Base-by-base conservation (phyloP, 352 stramenopile species). In the Phytophthora ohioensis region DNA sequence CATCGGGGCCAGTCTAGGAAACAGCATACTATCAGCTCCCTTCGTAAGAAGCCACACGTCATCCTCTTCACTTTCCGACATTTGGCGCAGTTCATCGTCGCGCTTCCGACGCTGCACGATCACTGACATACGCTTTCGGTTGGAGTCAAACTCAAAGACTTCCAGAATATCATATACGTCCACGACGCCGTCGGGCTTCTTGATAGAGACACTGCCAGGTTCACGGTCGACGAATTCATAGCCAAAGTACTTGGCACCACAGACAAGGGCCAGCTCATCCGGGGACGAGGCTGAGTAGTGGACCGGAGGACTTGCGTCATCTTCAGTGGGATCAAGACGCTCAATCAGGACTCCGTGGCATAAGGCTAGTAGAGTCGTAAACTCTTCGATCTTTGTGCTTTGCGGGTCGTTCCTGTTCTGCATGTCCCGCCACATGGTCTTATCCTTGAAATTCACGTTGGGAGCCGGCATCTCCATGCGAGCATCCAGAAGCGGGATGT, bases 261-360 rank as follows among this genome's bases (percentile, higher is more conserved):
- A 91, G 2, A 97, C 90, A 53, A 97, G 79, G 5, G 90, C 90
- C 39, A 94, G 85, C 47, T 96, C 90, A 76, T 95, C 89, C 0
- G 90, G 88, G 8, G 91, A 98, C 32, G 95, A 97, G 2, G 95
- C 93, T 2, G 95, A 97, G 59, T 97, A 98, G 27, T 82, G 66
- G 39, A 91, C 79, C 8, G 60, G 34, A 52, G 57, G 64, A 36
- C 31, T 71, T 0, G 53, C 5, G 41, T 77, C 63, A 12, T 78
- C 63, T 63, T 81, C 76, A 13, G 57, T 73, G 34, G 65, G 60
- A 13, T 81, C 73, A 5, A 82, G 67, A 34, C 91, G 93, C 65
- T 99, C 98, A 17, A 99, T 97, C 17, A 99, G 84, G 27, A 99
- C 97, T 52, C 97, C 98, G 79, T 99, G 95, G 47, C 94, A 98